These are phyloP conservation scores for Secale cereale DNA, from an alignment of 176 grass and related monocot genomes.

Conservation along the genomic window DNA sequence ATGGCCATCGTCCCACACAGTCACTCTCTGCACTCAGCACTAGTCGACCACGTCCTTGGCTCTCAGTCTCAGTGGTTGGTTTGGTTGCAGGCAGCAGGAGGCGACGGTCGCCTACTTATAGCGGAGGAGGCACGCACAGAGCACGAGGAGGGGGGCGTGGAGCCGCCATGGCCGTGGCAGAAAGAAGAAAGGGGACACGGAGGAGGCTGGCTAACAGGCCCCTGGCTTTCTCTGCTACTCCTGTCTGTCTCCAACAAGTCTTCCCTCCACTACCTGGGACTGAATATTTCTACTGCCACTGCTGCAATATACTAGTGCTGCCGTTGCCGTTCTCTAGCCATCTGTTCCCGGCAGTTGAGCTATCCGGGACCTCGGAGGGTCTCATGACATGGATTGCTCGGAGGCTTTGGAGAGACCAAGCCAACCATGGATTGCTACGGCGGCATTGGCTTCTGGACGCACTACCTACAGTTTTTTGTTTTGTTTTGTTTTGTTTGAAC, in stretches of 20 bases:
- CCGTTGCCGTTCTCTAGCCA: constrained; percentile 35
- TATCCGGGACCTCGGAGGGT: constrained; percentile 39
- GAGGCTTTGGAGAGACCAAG: neutral
- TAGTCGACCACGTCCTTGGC: neutral
- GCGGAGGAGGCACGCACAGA: constrained; percentile 44
- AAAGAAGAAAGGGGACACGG: constrained; percentile 46
- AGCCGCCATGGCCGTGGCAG: constrained; percentile 45
- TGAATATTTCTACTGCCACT: neutral
- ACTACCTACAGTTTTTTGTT: neutral
- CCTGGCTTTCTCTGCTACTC: constrained; percentile 45
- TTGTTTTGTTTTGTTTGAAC: no score
- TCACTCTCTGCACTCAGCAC: neutral
- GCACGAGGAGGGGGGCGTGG: constrained; percentile 54
- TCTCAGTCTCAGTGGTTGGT: neutral
- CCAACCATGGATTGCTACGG: constrained; percentile 6
- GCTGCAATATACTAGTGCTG: neutral
- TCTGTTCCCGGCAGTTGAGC: constrained; percentile 32
- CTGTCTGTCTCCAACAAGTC: constrained; percentile 24
- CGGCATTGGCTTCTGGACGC: constrained; percentile 23
- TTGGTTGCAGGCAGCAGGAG: neutral
- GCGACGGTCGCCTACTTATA: constrained; percentile 44
- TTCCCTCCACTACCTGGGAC: constrained; percentile 11
- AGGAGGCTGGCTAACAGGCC: constrained; percentile 49
- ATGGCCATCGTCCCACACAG: constrained; percentile 24
- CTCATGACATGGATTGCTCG: neutral